Base-by-base conservation (phyloP, 345 rosid genomes). In the Alliaria petiolata region DNA sequence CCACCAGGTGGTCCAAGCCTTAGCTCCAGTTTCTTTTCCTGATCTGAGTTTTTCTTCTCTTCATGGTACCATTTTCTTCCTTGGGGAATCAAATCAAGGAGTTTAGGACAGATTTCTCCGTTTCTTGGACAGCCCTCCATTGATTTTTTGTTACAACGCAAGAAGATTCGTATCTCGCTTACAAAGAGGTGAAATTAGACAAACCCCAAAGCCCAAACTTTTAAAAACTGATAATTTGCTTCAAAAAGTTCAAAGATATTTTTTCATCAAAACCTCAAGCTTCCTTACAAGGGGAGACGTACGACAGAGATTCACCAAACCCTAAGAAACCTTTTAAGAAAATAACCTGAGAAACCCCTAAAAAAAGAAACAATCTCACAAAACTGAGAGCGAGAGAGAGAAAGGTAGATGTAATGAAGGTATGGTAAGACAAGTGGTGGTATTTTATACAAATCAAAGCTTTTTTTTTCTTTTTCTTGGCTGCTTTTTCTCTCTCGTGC, bases 1-100 rank as follows among this genome's bases (percentile, higher is more conserved):
- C 33, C 53, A 49, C 93, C 96, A 0, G 99, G 99, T 36, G 89
- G 97, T 81, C 87, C 98, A 58, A 95, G 97, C 89, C 97, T 89
- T 13, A 92, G 91, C 75, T 95, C 99, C 51, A 95, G 97, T 80
- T 86, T 84, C 74, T 82, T 85, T 75, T 89, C 96, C 34, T 84
- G 93, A 45, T 87, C 81, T 30, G 75, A 69, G 69, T 67, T 76
- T 52, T 62, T 61, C 6, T 74, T 72, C 7, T 62, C 83, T n/a
- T 80, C 81, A 8, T 62, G 62, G 31, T 69, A 69, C 69, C 81
- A 77, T 65, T 67, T 77, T 77, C 85, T 79, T 58, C 74, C 81
- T 65, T 80, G 85, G 2, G 86, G 76, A 46, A 86, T 89, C 86
- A 91, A 81, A 84, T 86, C 81, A 47, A 91, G 84, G 49, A 91